Base-by-base conservation (phyloP, 2,329 filamentous ascomycete species). In the Pseudogymnoascus sp. region DNA sequence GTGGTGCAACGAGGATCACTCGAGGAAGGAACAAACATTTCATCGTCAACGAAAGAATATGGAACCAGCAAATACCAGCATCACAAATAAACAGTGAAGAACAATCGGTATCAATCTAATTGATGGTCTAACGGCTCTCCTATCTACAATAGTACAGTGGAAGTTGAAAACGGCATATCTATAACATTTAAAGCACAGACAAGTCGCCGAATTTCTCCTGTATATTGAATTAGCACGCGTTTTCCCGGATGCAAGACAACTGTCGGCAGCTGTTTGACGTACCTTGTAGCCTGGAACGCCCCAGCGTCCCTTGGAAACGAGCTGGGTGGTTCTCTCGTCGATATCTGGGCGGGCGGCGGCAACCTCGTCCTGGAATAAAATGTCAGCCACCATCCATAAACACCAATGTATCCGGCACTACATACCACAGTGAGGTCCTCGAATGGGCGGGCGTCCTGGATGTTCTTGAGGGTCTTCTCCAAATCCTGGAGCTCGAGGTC, bases 181-280 rank as follows among this genome's bases (percentile, higher is more conserved):
- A 54, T 54, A 57, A 62, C 63, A 65, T 84, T 86, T 96, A 99
- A 77, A 97, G 83, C 71, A 96, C 81, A 71, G 94, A 93, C 71
- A 97, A 87, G 77, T 97, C 92, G 82, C 94, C 94, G 79, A 97
- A 99, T 85, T 92, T 96, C 86, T 99, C 94, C 93, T 97, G 72
- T 68, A 72, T 54, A 57, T 68, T 64, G 66, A 61, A 75, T 87
- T 75, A 88, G 81, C 64, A 69, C 47, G 33, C 33, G 47, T 18
- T 20, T 33, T 18, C 16, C n/a, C 28, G 3, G 12, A 33, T 7
- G 16, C 2, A 54, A 12, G 47, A 50, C 38, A 54, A 20, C 47
- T 33, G 28, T 25, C 25, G 4, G 33, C 2, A 18, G 28, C 47
- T 16, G 60, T 39, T 14, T 65, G 58, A 78, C 87, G 71, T 81